Conservation (phyloP, 805 yeast genomes). For the Lachancea dasiensis region DNA sequence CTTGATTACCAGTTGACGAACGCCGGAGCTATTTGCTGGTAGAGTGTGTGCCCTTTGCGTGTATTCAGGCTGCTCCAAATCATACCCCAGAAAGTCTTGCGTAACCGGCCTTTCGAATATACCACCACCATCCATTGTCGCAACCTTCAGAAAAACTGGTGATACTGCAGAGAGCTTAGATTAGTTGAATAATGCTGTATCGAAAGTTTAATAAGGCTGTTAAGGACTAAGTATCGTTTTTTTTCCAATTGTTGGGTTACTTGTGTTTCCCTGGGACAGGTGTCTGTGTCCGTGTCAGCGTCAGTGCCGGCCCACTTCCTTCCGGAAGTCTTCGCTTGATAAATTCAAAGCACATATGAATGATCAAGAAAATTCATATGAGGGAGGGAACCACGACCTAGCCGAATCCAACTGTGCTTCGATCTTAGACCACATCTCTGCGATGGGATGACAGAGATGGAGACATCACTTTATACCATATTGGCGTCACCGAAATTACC, state of each 20-base stretch:
- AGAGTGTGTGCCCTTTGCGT: constrained; percentile 6
- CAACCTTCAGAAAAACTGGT: not conserved
- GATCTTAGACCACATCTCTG: too few species aligned
- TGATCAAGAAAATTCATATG: too few species aligned
- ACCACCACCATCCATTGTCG: not conserved
- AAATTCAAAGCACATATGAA: too few species aligned
- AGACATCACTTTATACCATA: too few species aligned
- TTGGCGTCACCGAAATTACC: too few species aligned
- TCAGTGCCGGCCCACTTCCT: not conserved
- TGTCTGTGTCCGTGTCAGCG: not conserved
- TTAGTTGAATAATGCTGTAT: not conserved
- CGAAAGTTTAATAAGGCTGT: too few species aligned
- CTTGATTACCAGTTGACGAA: constrained; percentile 26
- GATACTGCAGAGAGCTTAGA: too few species aligned
- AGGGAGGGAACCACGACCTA: too few species aligned
- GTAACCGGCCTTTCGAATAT: constrained; percentile 4
- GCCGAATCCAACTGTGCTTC: too few species aligned
- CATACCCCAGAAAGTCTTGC: not conserved
- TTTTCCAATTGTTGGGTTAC: not conserved
- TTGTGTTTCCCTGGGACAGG: too few species aligned
- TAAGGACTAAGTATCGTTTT: not conserved
- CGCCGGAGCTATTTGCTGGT: constrained; percentile 6
- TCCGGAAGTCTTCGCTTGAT: too few species aligned
- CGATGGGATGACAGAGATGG: too few species aligned
- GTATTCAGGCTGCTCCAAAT: constrained; percentile 1